Evolutionary conservation across 2,329 filamentous ascomycete species (phyloP).

Genomic region (Colletotrichum endophyticum): DNA sequence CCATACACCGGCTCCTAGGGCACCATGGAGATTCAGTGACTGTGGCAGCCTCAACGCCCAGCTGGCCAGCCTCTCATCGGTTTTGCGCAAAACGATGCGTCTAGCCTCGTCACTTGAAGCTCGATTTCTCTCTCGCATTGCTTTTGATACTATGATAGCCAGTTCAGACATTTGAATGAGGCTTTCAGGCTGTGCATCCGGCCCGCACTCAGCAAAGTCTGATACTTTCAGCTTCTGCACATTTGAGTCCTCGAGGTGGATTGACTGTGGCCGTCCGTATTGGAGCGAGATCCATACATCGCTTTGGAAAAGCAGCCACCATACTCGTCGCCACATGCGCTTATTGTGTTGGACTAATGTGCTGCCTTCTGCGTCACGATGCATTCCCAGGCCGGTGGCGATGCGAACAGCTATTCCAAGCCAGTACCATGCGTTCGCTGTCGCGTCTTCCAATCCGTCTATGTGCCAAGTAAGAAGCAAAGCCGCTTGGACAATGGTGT

Average conservation of each 20-base stretch:
- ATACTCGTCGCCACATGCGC: constrained; percentile 28
- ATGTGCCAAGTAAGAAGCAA: neutral
- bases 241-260: neutral
- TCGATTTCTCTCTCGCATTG: neutral
- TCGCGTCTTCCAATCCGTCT: neutral
- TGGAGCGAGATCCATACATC: constrained; percentile 23
- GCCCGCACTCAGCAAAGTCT: neutral
- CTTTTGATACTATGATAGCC: neutral
- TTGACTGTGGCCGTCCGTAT: neutral
- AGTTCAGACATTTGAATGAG: neutral
- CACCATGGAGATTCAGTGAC: neutral
- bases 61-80: neutral
- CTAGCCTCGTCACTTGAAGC: neutral
- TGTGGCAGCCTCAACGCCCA: neutral
- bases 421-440: neutral
- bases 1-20: neutral
- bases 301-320: constrained; percentile 29
- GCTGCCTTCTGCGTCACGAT: constrained; percentile 20
- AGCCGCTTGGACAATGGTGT: neutral
- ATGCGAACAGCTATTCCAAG: neutral
- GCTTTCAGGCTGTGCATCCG: neutral
- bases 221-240: neutral
- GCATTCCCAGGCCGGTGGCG: neutral
- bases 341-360: constrained; percentile 25
- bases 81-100: neutral